Base-by-base conservation (phyloP, 129 eudicot species). In the Oenanthe sinensis region DNA sequence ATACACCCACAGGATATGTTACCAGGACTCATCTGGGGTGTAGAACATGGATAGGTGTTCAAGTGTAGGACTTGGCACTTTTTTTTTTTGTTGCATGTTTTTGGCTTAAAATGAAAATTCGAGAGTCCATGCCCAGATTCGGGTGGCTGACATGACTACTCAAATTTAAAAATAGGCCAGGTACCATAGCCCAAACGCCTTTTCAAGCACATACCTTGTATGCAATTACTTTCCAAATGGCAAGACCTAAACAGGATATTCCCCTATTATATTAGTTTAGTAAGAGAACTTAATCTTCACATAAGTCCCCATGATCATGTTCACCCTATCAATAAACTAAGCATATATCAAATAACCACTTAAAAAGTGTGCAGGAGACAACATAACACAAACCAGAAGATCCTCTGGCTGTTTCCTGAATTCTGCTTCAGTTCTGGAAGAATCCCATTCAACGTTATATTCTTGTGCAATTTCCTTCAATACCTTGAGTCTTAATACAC, bases 361-460 rank as follows among this genome's bases (percentile, higher is more conserved):
- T n/a, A 46, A 26, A 50, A 46, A 74, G 77, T 30, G 3, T 46
- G 49, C 37, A 74, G 37, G 10, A 6, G 36, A 74, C 7, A 46
- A 12, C 15, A 46, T 6, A 28, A 46, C 77, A 74, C 60, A 74
- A 90, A 94, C 98, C 96, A 92, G 89, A 83, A 95, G 98, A 83
- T 95, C 98, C 85, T 90, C 97, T 0, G 91, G 94, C 75, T 79
- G 81, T 77, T 88, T 95, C 36, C 84, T 91, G 48, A 95, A 87
- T 79, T 90, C 97, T 37, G 88, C 88, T 88, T 95, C 98, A 44
- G 97, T 91, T 83, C 85, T 82, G 36, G 97, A 88, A 58, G 98
- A 88, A 86, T 95, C 96, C 98, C 98, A 95, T 40, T 77, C 45
- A 71, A 95, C 79, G 60, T 86, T 87, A 80, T 84, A 83, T 84